phyloP scores from a whole-genome alignment of 441 rosid species.

The Arabidopsis lyrata region DNA sequence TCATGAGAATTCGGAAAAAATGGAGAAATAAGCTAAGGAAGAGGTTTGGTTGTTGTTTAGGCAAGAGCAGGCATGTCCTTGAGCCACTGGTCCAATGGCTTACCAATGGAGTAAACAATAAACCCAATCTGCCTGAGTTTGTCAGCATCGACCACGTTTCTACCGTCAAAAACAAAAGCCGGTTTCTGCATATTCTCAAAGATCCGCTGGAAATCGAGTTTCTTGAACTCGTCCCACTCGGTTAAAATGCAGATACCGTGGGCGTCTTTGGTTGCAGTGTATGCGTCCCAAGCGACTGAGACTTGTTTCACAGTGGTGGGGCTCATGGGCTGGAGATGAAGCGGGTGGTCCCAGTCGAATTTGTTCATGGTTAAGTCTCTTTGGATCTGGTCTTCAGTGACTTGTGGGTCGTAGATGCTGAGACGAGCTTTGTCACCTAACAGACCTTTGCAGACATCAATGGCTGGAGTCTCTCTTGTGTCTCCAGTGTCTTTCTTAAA shows the following conservation, averaged over 20 bases:
- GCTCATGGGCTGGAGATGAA: too few species aligned
- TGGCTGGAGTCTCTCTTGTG: conserved; percentile 95
- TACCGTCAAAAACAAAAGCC: conserved; percentile 87
- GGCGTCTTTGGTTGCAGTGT: conserved; percentile 86
- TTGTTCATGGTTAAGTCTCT: conserved; percentile 93
- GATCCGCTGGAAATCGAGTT: conserved; percentile 79
- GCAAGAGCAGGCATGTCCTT: conserved; percentile 98
- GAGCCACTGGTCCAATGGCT: conserved; percentile 92
- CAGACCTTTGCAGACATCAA: conserved; percentile 95
- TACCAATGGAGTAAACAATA: conserved; percentile 92
- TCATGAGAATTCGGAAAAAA: conserved; percentile 17
- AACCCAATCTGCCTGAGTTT: conserved; percentile 89
- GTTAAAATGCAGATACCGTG: conserved; percentile 92
- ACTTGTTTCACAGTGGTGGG: conserved; percentile 57
- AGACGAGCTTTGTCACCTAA: conserved; percentile 87
- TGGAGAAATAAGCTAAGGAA: conserved; percentile 23
- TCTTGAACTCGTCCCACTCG: conserved; percentile 97
- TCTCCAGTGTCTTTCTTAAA: conserved; percentile 98
- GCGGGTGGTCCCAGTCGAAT: conserved; percentile 92
- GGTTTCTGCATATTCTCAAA: conserved; percentile 93
- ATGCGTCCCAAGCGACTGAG: conserved; percentile 78
- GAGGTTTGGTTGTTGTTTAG: conserved; percentile 46
- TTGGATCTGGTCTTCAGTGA: conserved; percentile 87
- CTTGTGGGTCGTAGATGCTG: conserved; percentile 97
- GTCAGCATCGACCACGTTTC: conserved; percentile 70